Percentiles rank a stretch among this genome's conserved stretches.
phyloP scores from a whole-genome alignment of 1,139 yeast genomes.

The Pichia sp. region DNA sequence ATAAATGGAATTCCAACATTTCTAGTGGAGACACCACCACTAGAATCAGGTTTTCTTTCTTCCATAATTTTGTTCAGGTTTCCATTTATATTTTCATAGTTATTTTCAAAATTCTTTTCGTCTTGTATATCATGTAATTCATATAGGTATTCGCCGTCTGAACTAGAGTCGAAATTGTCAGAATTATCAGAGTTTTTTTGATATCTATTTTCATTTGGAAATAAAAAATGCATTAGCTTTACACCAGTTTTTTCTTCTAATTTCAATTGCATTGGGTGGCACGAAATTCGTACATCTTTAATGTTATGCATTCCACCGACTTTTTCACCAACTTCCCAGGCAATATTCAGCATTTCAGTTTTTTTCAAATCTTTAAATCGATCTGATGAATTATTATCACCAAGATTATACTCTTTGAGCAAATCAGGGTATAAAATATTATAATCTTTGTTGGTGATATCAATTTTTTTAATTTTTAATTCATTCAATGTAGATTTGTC shows the following conservation, averaged over 20 bases:
- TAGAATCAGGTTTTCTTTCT: background rate
- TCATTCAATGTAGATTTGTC: slow-evolving; percentile 61
- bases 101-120: background rate
- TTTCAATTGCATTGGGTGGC: slow-evolving; percentile 51
- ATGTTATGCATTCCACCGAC: slow-evolving; percentile 65
- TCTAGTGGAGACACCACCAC: background rate
- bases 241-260: slow-evolving; percentile 58
- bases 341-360: slow-evolving; percentile 36
- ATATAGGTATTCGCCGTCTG: background rate
- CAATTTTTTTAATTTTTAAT: slow-evolving; percentile 55
- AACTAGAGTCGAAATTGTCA: slow-evolving; percentile 2
- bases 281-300: slow-evolving; percentile 44
- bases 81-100: background rate
- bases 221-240: slow-evolving; percentile 48
- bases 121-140: background rate
- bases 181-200: background rate
- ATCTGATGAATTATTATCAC: background rate
- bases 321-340: slow-evolving; percentile 60
- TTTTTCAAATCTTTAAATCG: background rate
- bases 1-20: background rate
- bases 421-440: slow-evolving; percentile 65
- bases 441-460: slow-evolving; percentile 63
- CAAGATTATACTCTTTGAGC: slow-evolving; percentile 32
- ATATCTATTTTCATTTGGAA: slow-evolving; percentile 32
- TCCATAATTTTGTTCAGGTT: background rate